Evolutionary conservation across 2,329 filamentous ascomycete genomes (phyloP).

Genomic region (Leptoxyphium fumago): DNA sequence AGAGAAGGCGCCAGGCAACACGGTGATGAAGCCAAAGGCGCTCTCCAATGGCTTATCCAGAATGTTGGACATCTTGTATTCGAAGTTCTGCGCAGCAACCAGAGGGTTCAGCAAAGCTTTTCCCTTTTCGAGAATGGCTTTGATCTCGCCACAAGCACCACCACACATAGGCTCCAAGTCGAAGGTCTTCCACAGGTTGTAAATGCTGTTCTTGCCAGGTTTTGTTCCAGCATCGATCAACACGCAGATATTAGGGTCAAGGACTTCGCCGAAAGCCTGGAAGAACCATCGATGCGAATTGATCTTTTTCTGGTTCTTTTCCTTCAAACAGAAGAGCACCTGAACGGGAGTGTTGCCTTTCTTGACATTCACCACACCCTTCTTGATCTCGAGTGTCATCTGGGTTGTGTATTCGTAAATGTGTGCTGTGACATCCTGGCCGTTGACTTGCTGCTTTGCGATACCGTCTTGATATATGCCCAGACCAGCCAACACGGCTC

Average conservation of each 20-base stretch:
- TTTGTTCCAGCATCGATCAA: slow-evolving; percentile 92
- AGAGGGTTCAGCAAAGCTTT: slow-evolving; percentile 86
- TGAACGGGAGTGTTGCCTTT: slow-evolving; percentile 80
- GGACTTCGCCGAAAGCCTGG: slow-evolving; percentile 79
- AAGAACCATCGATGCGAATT: slow-evolving; percentile 99
- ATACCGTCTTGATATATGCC: slow-evolving; percentile 98
- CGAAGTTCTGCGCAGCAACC: slow-evolving; percentile 93
- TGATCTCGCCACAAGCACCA: slow-evolving; percentile 96
- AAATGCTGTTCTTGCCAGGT: slow-evolving; percentile 86
- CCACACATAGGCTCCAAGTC: slow-evolving; percentile 96
- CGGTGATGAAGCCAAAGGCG: slow-evolving; percentile 93
- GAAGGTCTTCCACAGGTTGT: slow-evolving; percentile 97
- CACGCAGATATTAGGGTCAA: slow-evolving; percentile 94
- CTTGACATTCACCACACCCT: slow-evolving; percentile 70
- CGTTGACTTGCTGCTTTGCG: slow-evolving; percentile 94
- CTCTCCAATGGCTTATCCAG: slow-evolving; percentile 95
- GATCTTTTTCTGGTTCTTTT: slow-evolving; percentile 99
- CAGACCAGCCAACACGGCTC: slow-evolving; percentile 78
- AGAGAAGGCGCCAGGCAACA: slow-evolving; percentile 94
- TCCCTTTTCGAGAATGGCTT: slow-evolving; percentile 83
- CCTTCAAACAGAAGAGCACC: slow-evolving; percentile 94
- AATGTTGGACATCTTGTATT: slow-evolving; percentile 99
- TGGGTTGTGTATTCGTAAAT: slow-evolving; percentile 90
- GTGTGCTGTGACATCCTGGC: slow-evolving; percentile 89
- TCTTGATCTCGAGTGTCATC: slow-evolving; percentile 78